A percentile compares a stretch with the other conserved stretches of the same genome.
phyloP scores from a whole-genome alignment of 495 filamentous ascomycete genomes.

The Copromyces sp. region DNA sequence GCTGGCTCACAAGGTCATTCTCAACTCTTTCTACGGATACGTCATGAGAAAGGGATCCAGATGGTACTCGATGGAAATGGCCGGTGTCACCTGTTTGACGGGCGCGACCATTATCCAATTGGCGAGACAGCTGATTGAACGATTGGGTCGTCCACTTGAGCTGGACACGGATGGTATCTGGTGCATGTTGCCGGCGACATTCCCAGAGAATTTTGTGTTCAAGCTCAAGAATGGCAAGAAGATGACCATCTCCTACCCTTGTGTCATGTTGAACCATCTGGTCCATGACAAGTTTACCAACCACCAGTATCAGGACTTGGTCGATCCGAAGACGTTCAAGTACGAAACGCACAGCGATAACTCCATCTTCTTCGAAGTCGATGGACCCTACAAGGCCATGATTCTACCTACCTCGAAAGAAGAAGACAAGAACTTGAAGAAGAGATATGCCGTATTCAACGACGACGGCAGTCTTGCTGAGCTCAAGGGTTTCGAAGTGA shows the following conservation, averaged over 20 bases:
- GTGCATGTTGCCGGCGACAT: constrained; percentile 97
- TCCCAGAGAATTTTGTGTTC: constrained; percentile 95
- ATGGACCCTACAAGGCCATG: constrained; percentile 96
- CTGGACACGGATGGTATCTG: constrained; percentile 99
- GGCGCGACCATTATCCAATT: constrained; percentile 97
- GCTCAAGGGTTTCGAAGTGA: constrained; percentile 95
- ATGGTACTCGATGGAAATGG: constrained; percentile 99
- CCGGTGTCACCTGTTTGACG: constrained; percentile 93
- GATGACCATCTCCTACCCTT: constrained; percentile 88
- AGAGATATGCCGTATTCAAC: constrained; percentile 98
- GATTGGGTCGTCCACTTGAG: constrained; percentile 86
- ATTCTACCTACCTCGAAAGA: constrained; percentile 95
- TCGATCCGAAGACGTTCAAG: constrained; percentile 66
- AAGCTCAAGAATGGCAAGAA: constrained; percentile 93
- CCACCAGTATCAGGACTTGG: constrained; percentile 86
- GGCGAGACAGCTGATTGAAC: constrained; percentile 86
- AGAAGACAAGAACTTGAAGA: constrained; percentile 99
- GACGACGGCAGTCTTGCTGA: constrained; percentile 95
- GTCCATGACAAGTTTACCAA: constrained; percentile 95
- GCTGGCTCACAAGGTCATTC: constrained; percentile 95
- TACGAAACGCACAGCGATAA: constrained; percentile 97
- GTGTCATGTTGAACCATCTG: constrained; percentile 98
- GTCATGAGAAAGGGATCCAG: constrained; percentile 98
- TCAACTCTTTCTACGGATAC: constrained; percentile 99
- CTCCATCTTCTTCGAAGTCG: constrained; percentile 98